A percentile compares a stretch with the other conserved stretches of the same genome.
phyloP scores from a whole-genome alignment of 1,139 yeast genomes.

The Magnusiomyces fungicola region DNA sequence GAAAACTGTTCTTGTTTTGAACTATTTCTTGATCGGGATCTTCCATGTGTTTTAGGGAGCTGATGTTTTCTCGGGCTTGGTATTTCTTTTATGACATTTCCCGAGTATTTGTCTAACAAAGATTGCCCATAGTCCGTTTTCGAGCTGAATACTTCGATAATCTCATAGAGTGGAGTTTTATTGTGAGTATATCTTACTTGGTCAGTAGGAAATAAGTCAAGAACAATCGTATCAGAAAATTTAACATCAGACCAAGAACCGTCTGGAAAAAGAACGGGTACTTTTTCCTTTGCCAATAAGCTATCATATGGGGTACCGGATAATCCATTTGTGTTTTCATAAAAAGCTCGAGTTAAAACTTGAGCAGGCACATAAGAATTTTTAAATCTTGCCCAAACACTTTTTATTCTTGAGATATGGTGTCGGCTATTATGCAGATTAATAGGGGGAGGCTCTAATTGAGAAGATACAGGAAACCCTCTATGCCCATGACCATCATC shows the following conservation, averaged over 20 bases:
- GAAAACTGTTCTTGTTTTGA: too few species aligned
- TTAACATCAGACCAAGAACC: background rate
- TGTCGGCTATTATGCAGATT: too few species aligned
- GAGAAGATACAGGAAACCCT: too few species aligned
- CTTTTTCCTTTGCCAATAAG: background rate
- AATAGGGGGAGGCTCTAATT: too few species aligned
- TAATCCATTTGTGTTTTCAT: background rate
- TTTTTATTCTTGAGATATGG: too few species aligned
- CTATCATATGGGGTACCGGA: background rate
- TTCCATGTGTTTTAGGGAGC: too few species aligned
- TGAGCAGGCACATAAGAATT: constrained; percentile 1
- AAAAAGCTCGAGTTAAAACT: background rate
- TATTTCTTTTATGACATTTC: too few species aligned
- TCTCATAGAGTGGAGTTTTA: background rate
- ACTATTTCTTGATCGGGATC: too few species aligned
- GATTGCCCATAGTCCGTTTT: background rate
- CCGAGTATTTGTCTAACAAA: too few species aligned
- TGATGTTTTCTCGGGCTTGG: too few species aligned
- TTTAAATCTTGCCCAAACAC: background rate
- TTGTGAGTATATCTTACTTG: background rate
- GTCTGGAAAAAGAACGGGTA: background rate
- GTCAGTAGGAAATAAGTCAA: background rate
- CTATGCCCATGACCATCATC: too few species aligned
- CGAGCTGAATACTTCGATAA: constrained; percentile 1
- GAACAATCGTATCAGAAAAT: background rate